A percentile compares a stretch with the other conserved stretches of the same genome.
phyloP scores from a whole-genome alignment of 345 rosid genomes.

The Stellera chamaejasme region DNA sequence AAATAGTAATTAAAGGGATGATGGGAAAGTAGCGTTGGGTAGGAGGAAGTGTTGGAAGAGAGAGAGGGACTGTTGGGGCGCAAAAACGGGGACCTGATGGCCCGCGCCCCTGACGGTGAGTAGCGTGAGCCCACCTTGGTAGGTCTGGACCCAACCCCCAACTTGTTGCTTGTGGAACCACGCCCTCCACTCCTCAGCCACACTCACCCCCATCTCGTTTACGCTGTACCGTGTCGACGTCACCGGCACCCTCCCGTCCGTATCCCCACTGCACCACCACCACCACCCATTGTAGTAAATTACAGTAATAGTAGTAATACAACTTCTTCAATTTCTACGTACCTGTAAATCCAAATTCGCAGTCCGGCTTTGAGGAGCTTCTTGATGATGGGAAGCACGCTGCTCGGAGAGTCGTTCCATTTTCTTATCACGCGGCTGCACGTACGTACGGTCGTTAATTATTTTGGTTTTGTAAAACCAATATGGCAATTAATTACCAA shows the following conservation, averaged over 20 bases:
- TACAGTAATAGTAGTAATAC: not conserved
- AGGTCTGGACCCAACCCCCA: constrained; percentile 67
- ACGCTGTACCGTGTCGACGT: constrained; percentile 66
- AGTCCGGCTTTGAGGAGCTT: constrained; percentile 51
- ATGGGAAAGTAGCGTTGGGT: constrained; percentile 22
- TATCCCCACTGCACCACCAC: constrained; percentile 51
- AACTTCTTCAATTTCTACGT: not conserved
- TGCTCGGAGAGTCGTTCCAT: constrained; percentile 49
- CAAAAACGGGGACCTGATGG: constrained; percentile 58
- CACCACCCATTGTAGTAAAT: not conserved
- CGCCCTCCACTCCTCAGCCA: constrained; percentile 54
- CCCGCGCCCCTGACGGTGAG: constrained; percentile 73
- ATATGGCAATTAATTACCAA: no score
- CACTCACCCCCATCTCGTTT: constrained; percentile 37
- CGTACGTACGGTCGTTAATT: no score
- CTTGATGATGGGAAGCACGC: constrained; percentile 42
- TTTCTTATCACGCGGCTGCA: constrained; percentile 23
- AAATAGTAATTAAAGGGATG: constrained; percentile 22
- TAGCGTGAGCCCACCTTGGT: constrained; percentile 43
- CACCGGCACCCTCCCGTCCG: constrained; percentile 83
- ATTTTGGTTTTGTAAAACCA: not conserved
- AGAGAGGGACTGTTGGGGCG: constrained; percentile 47
- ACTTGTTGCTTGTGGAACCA: constrained; percentile 67
- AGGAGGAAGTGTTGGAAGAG: constrained; percentile 50
- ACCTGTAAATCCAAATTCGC: constrained; percentile 83